These are phyloP conservation scores for Penicillium arizonense DNA, from an alignment of 495 filamentous ascomycete genomes.

Conservation along the genomic window DNA sequence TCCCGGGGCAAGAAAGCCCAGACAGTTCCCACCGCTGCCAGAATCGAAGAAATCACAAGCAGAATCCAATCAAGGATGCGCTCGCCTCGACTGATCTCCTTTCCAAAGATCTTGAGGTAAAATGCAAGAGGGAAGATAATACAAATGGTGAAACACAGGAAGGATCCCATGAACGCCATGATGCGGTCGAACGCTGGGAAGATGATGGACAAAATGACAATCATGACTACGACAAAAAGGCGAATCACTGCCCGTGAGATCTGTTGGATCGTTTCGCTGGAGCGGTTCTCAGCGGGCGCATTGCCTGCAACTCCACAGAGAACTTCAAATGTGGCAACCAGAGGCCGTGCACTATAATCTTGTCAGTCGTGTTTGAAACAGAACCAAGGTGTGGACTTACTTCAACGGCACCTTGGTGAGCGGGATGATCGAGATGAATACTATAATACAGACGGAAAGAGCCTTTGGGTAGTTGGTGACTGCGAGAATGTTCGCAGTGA, in stretches of 20 bases:
- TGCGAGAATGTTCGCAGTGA: constrained; percentile 83
- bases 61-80: constrained; percentile 65
- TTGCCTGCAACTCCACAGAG: constrained; percentile 63
- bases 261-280: constrained; percentile 50
- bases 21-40: constrained; percentile 77
- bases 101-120: constrained; percentile 89
- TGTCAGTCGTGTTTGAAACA: constrained; percentile 12
- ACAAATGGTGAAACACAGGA: constrained; percentile 93
- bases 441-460: constrained; percentile 72
- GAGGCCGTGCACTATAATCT: constrained; percentile 65
- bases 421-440: constrained; percentile 89
- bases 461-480: constrained; percentile 71
- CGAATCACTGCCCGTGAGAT: constrained; percentile 61
- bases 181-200: constrained; percentile 90
- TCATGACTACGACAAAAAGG: constrained; percentile 53
- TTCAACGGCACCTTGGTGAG: constrained; percentile 93
- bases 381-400: constrained; percentile 36
- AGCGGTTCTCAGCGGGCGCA: constrained; percentile 45
- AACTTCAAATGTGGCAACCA: constrained; percentile 81
- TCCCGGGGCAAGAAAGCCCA: constrained; percentile 85
- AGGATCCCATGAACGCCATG: constrained; percentile 88
- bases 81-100: constrained; percentile 66
- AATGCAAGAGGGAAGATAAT: constrained; percentile 87
- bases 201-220: constrained; percentile 70
- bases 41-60: constrained; percentile 62